A percentile compares a stretch with the other conserved stretches of the same genome.
These are phyloP conservation scores for Omphalotus olearius DNA, from an alignment of 1,284 basidiomycete genomes.

Conservation along the genomic window DNA sequence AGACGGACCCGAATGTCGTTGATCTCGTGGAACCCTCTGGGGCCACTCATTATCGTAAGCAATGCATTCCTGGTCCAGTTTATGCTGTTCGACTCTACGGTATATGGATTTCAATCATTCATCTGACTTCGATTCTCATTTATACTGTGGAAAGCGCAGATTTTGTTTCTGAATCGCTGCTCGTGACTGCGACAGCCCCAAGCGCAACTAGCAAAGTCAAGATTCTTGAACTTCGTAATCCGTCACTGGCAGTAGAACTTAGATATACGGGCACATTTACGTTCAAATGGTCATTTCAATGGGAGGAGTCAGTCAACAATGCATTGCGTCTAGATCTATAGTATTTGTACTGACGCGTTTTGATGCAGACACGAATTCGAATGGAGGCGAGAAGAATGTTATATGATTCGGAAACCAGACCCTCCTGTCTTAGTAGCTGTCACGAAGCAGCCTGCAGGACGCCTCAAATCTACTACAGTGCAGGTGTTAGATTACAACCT, in stretches of 20 bases:
- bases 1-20: slow-evolving; percentile 52
- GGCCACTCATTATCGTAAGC: slow-evolving; percentile 64
- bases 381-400: slow-evolving; percentile 80
- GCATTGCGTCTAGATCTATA: background rate
- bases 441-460: slow-evolving; percentile 68
- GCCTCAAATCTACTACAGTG: slow-evolving; percentile 60
- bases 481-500: slow-evolving; percentile 86
- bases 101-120: background rate
- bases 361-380: slow-evolving; percentile 67
- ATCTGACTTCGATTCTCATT: no score
- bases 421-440: slow-evolving; percentile 79
- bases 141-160: slow-evolving; percentile 34
- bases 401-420: slow-evolving; percentile 78
- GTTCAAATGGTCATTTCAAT: slow-evolving; percentile 75
- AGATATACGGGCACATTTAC: slow-evolving; percentile 69
- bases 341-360: background rate
- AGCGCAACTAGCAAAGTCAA: slow-evolving; percentile 66
- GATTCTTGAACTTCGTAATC: slow-evolving; percentile 72
- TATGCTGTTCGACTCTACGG: slow-evolving; percentile 67
- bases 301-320: slow-evolving; percentile 64
- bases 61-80: slow-evolving; percentile 41
- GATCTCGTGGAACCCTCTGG: slow-evolving; percentile 67
- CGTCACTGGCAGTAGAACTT: slow-evolving; percentile 63
- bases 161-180: slow-evolving; percentile 58
- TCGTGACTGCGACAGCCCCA: slow-evolving; percentile 63